phyloP scores from a whole-genome alignment of 176 grass and related monocot genomes.

The Aegilops umbellulata region DNA sequence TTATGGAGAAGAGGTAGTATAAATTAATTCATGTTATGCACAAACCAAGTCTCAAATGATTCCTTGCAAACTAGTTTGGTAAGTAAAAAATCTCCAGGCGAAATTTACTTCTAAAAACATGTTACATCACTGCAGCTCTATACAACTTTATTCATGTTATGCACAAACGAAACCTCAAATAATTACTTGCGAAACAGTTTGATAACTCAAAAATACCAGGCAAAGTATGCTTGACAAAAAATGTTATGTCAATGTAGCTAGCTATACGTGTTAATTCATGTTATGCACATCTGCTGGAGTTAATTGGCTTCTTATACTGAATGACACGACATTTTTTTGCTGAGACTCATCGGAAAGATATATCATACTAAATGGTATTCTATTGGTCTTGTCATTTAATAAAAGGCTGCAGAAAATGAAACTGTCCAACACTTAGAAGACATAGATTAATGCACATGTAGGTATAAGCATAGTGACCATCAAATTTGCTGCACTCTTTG shows the following conservation, averaged over 20 bases:
- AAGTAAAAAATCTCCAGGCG: not conserved
- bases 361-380: not conserved
- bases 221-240: not conserved
- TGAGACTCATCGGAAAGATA: conserved; percentile 5
- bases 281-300: not conserved
- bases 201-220: not conserved
- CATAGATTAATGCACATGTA: conserved; percentile 27
- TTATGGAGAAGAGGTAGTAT: not conserved
- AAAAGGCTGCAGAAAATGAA: conserved; percentile 14
- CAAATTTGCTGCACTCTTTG: conserved; percentile 37
- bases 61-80: not conserved
- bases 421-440: conserved; percentile 26
- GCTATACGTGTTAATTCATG: not conserved
- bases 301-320: not conserved
- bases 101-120: not conserved
- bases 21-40: not conserved
- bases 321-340: not conserved
- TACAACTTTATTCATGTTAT: not conserved
- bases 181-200: not conserved
- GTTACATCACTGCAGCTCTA: not conserved
- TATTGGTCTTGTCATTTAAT: not conserved
- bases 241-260: not conserved
- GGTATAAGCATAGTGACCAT: conserved; percentile 21
- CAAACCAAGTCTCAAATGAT: not conserved
- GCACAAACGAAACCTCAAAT: not conserved